Base-by-base conservation (phyloP, 805 yeast species). In the Monosporozyma yasuniensis region DNA sequence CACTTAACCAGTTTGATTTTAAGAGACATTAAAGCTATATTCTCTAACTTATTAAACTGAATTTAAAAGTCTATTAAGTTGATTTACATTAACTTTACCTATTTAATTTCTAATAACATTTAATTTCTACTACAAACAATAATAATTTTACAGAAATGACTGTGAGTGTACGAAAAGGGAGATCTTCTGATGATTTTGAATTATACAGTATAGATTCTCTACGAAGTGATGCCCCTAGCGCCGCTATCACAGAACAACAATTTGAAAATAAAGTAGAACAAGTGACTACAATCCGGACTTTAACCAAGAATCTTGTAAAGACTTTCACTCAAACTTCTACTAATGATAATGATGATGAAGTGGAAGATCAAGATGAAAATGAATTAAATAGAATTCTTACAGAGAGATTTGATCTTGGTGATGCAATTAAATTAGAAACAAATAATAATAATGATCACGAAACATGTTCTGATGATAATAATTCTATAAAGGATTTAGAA, bases 381-480 rank as follows among this genome's bases (percentile, higher is more conserved):
- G 23, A 37, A 18, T 19, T 37, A 23, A 37, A 37, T 37, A 37
- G 23, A 37, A 18, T 37, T 18, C 41, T 37, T 18, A 19, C 21
- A 5, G 23, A 37, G 7, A 50, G 55, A 34, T 62, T 64, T 46
- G 66, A 60, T 41, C 47, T 62, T 3, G 66, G 56, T 19, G 68
- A 64, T 52, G 68, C 68, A 12, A 34, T 62, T 18, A 53, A 60
- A 42, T 28, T 64, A 44, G 47, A 55, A n/a, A 50, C 50, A 4
- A 32, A 32, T n/a, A 32, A 32, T n/a, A 32, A 12, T 32, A 16
- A 32, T n/a, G n/a, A 32, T 32, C 16, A 32, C n/a, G 14, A 12
- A 14, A 14, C n/a, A n/a, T 14, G 16, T 32, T 14, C 35, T 32
- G 35, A 14, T 32, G 35, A 32, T n/a, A 32, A 32, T 14, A 32